Evolutionary conservation across 1,139 yeast genomes (phyloP), one percentile per base, ranked within the genome.

Genomic region (Zhuliangozyma parablackwelliae): DNA sequence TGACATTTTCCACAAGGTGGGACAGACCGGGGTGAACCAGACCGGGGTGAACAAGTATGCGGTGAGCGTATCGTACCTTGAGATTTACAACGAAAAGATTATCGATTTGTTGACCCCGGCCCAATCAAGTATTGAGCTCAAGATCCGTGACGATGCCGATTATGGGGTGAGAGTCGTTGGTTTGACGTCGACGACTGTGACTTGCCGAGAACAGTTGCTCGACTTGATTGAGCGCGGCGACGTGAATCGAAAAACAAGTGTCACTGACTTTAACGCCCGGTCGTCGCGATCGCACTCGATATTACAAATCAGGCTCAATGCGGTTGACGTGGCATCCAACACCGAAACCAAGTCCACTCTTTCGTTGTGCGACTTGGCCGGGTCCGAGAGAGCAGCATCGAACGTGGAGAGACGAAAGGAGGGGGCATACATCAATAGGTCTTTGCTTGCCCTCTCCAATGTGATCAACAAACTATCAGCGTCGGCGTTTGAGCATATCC

Each of bases 241-340:
- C 55, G 61, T 69, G 26, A 74, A 80, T 40, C 69, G 97, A 38
- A 78, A 82, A 47, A 88, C 96, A 0, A 85, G 94, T 32, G 88
- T 90, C 30, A 90, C 97, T 2, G 96, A 90, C 56, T 90, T 76
- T 59, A 90, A 90, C 56, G 63, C 80, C 5, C 72, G 94, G 43
- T 84, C 95, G 9, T 88, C 97, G 1, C 74, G 98, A 46, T 87
- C 96, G 1, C 98, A 92, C 59, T 95, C 97, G 0, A 85, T 89
- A 27, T 76, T 89, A n/a, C 82, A 87, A 53, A 72, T 90, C 13
- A 69, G 77, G 41, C 59, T 90, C 23, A 69, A 69, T 9, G 56
- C 72, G 1, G 60, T 72, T 4, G 72, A 73, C 51, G 37, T 65
- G 30, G 42, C 52, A 1, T 58, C 66, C 2, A 71, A 72, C 8